Percentiles rank a stretch among this genome's conserved stretches.
Evolutionary conservation across 208 protist genomes (phyloP).

Genomic region (Trypanosoma boissoni): DNA sequence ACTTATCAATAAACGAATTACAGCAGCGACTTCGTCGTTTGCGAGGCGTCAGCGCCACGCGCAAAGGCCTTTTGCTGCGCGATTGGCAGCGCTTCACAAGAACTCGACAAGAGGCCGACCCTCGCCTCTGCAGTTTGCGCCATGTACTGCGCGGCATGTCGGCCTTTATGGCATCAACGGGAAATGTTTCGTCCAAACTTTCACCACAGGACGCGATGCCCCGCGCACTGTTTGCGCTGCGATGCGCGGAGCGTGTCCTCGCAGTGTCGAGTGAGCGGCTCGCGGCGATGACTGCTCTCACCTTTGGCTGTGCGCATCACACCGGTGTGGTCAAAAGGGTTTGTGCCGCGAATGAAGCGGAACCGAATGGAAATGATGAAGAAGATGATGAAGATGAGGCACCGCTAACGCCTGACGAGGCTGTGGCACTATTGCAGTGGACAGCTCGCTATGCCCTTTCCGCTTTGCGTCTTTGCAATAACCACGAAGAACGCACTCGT

Average conservation of each 20-base stretch:
- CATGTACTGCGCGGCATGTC: conserved; percentile 9
- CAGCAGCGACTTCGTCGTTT: conserved; percentile 3
- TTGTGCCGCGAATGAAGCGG: neutral
- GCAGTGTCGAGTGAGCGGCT: conserved; percentile 12
- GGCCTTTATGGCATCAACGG: conserved; percentile 26
- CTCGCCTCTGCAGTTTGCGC: conserved; percentile 2
- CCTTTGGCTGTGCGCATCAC: neutral
- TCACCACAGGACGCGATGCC: conserved; percentile 1
- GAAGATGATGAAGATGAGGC: conserved; percentile 1
- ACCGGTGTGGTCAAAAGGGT: neutral
- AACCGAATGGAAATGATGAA: neutral
- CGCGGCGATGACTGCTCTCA: neutral
- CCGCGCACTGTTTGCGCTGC: conserved; percentile 11
- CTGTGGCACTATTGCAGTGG: conserved; percentile 35
- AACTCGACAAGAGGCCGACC: too few relatives aligned
- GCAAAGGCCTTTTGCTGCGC: conserved; percentile 11
- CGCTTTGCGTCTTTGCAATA: neutral
- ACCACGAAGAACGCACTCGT: neutral
- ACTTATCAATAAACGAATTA: neutral
- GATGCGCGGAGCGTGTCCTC: conserved; percentile 7
- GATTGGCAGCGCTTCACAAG: conserved; percentile 14
- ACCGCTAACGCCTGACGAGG: conserved; percentile 28
- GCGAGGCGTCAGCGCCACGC: conserved; percentile 20
- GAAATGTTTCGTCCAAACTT: conserved; percentile 11
- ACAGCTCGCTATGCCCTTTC: conserved; percentile 20